Base-by-base conservation (phyloP, 2,329 filamentous ascomycete genomes). In the Alternaria panax region DNA sequence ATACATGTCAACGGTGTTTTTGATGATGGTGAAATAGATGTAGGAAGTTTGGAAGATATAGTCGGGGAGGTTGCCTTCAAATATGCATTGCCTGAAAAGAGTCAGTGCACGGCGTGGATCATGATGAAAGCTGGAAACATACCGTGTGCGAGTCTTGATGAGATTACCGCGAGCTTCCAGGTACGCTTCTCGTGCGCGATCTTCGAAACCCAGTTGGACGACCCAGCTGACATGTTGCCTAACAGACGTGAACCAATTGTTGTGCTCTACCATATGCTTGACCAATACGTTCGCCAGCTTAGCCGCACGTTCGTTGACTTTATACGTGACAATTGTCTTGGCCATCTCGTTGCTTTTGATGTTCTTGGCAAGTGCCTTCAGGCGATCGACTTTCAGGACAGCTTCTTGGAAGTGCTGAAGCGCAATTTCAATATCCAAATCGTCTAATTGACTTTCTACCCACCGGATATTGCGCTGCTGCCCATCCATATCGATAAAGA, bases 1-100 rank as follows among this genome's bases (percentile, higher is more conserved):
- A 79, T 95, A 97, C 72, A 92, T 93, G 72, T 87, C 86, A 60
- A 98, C 91, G 0, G 95, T 98, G 79, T 98, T 97, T 69, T 92
- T 89, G 75, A 99, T 94, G 65, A 97, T 86, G 54, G 89, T 93
- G 80, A 99, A 99, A 79, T 97, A 97, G 57, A 97, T 93, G 78
- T 93, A 97, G 2, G 94, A 95, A 46, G 98, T 84, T 75, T 97
- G 92, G 85, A 93, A 97, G 68, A 98, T 95, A 79, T 98, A 98
- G 12, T 93, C 86, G 60, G 92, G 92, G 8, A 99, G 86, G 71
- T 97, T 92, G 51, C 95, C 95, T 75, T 97, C 93, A 79, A 99
- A 99, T 59, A 96, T 90, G 75, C 94, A 95, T 85, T 96, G 92
- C 59, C 92, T 95, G 30, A 16, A 20, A 20, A 36, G 5, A 8